Base-by-base conservation (phyloP, 2,329 filamentous ascomycete species). In the Dactylellina sp. region DNA sequence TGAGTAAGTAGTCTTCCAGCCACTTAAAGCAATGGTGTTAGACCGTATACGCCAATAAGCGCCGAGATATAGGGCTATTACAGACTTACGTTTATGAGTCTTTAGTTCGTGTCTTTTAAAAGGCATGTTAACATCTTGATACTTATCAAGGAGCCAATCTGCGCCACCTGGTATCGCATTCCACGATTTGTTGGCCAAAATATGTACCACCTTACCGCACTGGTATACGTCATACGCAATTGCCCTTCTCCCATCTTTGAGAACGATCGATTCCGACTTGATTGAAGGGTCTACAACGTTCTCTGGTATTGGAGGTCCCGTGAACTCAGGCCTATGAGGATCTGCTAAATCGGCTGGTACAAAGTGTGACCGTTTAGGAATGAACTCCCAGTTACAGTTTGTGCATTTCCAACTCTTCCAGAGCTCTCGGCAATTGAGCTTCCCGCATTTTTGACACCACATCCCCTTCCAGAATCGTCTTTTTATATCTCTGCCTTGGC, bases 331-430 rank as follows among this genome's bases (percentile, higher is more conserved):
- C 62, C 80, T 79, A 55, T 81, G 79, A 0, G 80, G 79, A 22
- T 83, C 81, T 80, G 75, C 59, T 80, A 80, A 37, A 79, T 77
- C 9, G 80, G 78, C 72, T n/a, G 81, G 74, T 1, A 82, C 78
- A 2, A 79, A 81, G 68, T 66, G 77, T 5, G 76, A 82, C 5
- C 62, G 75, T 0, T 76, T 72, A 39, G 84, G 80, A 9, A 77
- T 78, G 53, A 84, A 90, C 1, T 78, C 79, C 76, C 88, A 91
- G 0, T 76, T 77, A 0, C 76, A 75, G 12, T 83, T 86, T 46
- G 84, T 82, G 71, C 89, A 93, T 24, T 81, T 80, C 89, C 89
- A 91, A 0, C 84, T 83, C 3, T 80, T 81, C 88, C 89, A 93
- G 22, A 83, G 80, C 12, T 85, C 82, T 0, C 90, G 84, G 1